Percentiles rank a stretch among this genome's conserved stretches.
Conservation (phyloP, 352 stramenopile species). For the Phytopythium helicoides region DNA sequence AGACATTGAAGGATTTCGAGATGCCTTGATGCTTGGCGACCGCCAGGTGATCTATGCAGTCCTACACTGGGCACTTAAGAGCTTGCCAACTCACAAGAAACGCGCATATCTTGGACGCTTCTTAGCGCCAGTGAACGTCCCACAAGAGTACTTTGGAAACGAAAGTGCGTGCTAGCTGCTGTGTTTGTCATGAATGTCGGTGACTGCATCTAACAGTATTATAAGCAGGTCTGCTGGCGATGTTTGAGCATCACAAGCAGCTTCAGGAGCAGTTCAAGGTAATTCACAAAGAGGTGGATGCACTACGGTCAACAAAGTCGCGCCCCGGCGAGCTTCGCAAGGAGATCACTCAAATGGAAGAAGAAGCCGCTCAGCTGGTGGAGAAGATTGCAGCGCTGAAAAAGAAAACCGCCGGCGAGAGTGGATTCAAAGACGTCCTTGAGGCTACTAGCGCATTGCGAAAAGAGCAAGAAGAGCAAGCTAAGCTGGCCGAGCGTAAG, state of each 20-base stretch:
- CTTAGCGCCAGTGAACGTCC: slow-evolving; percentile 91
- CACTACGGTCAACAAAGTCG: slow-evolving; percentile 74
- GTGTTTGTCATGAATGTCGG: not conserved
- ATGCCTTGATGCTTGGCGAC: slow-evolving; percentile 77
- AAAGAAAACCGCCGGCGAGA: slow-evolving; percentile 77
- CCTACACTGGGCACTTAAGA: slow-evolving; percentile 91
- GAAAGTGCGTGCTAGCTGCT: slow-evolving; percentile 41
- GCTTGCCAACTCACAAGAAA: slow-evolving; percentile 88
- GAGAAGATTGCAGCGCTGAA: slow-evolving; percentile 91
- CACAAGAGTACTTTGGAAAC: slow-evolving; percentile 91
- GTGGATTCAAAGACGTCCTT: slow-evolving; percentile 88
- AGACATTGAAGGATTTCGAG: slow-evolving; percentile 72
- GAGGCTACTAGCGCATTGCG: slow-evolving; percentile 89
- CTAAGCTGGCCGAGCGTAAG: slow-evolving; percentile 88
- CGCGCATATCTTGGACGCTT: slow-evolving; percentile 92
- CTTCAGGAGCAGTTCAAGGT: slow-evolving; percentile 93
- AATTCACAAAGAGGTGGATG: slow-evolving; percentile 90
- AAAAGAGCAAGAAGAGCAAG: slow-evolving; percentile 94
- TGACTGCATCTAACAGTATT: not conserved
- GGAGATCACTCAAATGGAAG: slow-evolving; percentile 91
- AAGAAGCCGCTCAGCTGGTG: slow-evolving; percentile 87
- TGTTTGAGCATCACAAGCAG: slow-evolving; percentile 91
- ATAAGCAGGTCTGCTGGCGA: slow-evolving; percentile 50
- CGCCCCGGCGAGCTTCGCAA: slow-evolving; percentile 80
- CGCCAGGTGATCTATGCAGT: slow-evolving; percentile 89